Evolutionary conservation across 805 yeast species (phyloP).

Genomic region (Lipomyces sp.): DNA sequence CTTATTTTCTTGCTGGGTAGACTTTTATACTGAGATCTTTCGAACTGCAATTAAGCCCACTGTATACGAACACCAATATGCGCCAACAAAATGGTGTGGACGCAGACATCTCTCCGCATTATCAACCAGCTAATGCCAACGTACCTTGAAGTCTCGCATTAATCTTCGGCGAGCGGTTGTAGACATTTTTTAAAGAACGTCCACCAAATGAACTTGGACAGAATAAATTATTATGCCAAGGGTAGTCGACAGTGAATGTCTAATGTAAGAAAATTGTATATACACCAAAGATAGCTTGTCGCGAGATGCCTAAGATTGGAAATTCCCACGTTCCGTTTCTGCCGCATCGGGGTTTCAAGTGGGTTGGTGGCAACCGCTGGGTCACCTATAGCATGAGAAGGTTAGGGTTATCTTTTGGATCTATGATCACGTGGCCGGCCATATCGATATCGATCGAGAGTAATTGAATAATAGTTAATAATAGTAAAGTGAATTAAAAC

Average conservation of each 20-base stretch:
- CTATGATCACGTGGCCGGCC: too few relatives aligned
- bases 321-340: background rate
- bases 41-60: background rate
- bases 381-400: too few relatives aligned
- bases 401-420: background rate
- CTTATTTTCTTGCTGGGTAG: background rate
- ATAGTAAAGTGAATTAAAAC: too few relatives aligned
- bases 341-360: background rate
- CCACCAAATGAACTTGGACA: background rate
- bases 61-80: background rate
- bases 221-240: background rate
- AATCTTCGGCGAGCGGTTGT: conserved; percentile 98
- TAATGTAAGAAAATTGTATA: background rate
- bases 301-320: background rate
- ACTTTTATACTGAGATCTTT: background rate
- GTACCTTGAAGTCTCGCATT: conserved; percentile 94
- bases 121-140: conserved; percentile 42
- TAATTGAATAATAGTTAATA: too few relatives aligned
- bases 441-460: too few relatives aligned
- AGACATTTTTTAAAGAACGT: conserved; percentile 61
- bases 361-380: background rate
- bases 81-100: too few relatives aligned
- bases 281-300: background rate
- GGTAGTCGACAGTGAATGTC: background rate
- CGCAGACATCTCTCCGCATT: conserved; percentile 7